Evolutionary conservation across 495 filamentous ascomycete species (phyloP), one percentile per base, ranked within the genome.

Genomic region (Echria macrotheca): DNA sequence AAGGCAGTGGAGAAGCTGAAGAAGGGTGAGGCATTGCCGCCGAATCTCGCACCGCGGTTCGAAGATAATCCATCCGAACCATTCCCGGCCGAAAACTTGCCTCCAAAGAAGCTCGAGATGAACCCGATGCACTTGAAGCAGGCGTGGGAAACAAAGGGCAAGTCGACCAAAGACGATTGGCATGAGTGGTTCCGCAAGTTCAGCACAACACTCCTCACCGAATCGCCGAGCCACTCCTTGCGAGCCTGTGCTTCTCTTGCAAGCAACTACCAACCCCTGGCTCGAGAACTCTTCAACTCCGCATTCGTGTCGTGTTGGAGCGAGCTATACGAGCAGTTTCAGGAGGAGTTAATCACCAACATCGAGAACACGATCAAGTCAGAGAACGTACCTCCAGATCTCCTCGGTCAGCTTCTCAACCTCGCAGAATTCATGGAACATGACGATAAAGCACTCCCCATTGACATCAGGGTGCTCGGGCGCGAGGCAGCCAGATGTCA

Each of bases 351-450:
- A 33, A 89, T 99, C 32, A 83, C 85, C 29, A 95, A 94, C 18
- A 93, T 99, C 41, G 93, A 99, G 63, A 91, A 84, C 44, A 95
- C 94, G 0, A 84, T 99, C 52, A 89, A 86, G 37, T 95, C 91
- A 2, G 82, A 88, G 17, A 85, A 95, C 50, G 94, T 97, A 19
- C 91, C 93, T 0, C 91, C 93, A 0, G 94, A 99, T 61, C 85
- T 99, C 40, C 72, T 97, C 2, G 93, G 96, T 44, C 85, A 96
- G 28, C 77, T 99, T 10, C 81, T 99, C 44, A 99, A 97, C 65
- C 78, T 99, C 11, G 93, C 91, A 2, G 93, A 99, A 57, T 99
- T 97, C 64, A 99, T 99, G 93, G 93, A 99, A 59, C 93, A 99
- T 58, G 93, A 97, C 58, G 93, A 99, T 62, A 97, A 97, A 60